These are phyloP conservation scores for Laguncularia racemosa DNA, from an alignment of 345 rosid genomes.

Conservation along the genomic window DNA sequence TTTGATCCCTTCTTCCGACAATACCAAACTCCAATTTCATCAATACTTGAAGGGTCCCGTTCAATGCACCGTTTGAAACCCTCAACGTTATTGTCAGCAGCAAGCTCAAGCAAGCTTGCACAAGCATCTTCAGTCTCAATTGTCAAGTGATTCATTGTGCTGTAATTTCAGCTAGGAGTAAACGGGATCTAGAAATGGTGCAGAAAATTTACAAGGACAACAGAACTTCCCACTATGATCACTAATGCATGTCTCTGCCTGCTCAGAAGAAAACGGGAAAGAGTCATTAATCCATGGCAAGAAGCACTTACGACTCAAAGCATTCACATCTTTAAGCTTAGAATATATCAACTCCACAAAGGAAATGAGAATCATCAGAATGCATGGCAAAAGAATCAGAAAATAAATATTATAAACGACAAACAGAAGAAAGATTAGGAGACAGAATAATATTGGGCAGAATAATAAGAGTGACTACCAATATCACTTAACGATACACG, in stretches of 20 bases:
- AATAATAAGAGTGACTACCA: neutral
- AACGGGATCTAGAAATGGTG: neutral
- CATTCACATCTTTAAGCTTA: too few species aligned
- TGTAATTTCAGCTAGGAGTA: conserved; percentile 8
- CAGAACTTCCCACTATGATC: conserved; percentile 34
- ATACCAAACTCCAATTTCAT: conserved; percentile 85
- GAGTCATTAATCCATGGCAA: too few species aligned
- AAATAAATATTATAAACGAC: too few species aligned
- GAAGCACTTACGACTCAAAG: too few species aligned
- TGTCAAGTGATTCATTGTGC: conserved; percentile 64
- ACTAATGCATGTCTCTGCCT: conserved; percentile 36
- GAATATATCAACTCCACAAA: neutral
- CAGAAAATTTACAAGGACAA: too few species aligned
- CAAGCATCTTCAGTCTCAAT: conserved; percentile 76
- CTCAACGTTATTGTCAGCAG: conserved; percentile 77
- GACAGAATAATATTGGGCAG: neutral
- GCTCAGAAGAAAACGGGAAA: neutral
- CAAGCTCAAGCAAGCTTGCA: conserved; percentile 88
- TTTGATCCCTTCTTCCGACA: conserved; percentile 80
- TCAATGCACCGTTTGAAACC: conserved; percentile 51
- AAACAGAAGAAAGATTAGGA: too few species aligned
- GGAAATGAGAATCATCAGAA: neutral
- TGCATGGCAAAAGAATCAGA: too few species aligned
- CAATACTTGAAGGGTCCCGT: conserved; percentile 52
- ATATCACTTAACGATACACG: neutral